Base-by-base conservation (phyloP, 1,139 yeast genomes). In the Debaryomyces sp. region DNA sequence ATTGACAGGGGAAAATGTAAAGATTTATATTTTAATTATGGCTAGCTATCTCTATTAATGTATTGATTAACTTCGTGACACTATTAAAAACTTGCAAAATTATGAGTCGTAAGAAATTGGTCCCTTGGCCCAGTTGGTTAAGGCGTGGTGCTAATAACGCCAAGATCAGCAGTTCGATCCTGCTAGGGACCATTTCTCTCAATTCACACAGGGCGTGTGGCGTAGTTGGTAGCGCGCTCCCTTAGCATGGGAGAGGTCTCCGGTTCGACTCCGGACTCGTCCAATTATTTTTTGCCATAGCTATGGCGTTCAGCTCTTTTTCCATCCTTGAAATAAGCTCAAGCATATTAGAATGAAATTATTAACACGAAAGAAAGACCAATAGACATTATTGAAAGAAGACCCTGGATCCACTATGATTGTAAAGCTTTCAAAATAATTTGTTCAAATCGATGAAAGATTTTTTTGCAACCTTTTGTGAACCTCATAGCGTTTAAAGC, bases 221-320 rank as follows among this genome's bases (percentile, higher is more conserved):
- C 90, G 89, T 81, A 85, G 90, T 84, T 83, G 90, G 90, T 84
- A 85, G 89, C 89, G 90, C 89, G 89, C 81, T 82, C 87, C 83
- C 89, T 84, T 85, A 82, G 90, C 90, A 84, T 83, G 89, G 82
- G 87, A 82, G 82, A 84, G 90, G 89, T 84, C 90, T 82, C 84
- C 83, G 89, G 90, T 85, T 85, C 90, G 87, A 85, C 79, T 84
- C 89, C 89, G 84, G 85, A 82, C 89, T 85, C 89, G 89, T 85
- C 89, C 89, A 84, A n/a, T n/a, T n/a, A n/a, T n/a, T n/a, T n/a
- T n/a, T n/a, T n/a, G n/a, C n/a, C n/a, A n/a, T n/a, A n/a, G n/a
- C n/a, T n/a, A n/a, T n/a, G n/a, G n/a, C n/a, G n/a, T n/a, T n/a
- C n/a, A n/a, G n/a, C n/a, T n/a, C n/a, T n/a, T n/a, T n/a, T n/a